These are phyloP conservation scores for Mediolabrus comicus DNA, from an alignment of 108 stramenopile genomes.

Conservation along the genomic window DNA sequence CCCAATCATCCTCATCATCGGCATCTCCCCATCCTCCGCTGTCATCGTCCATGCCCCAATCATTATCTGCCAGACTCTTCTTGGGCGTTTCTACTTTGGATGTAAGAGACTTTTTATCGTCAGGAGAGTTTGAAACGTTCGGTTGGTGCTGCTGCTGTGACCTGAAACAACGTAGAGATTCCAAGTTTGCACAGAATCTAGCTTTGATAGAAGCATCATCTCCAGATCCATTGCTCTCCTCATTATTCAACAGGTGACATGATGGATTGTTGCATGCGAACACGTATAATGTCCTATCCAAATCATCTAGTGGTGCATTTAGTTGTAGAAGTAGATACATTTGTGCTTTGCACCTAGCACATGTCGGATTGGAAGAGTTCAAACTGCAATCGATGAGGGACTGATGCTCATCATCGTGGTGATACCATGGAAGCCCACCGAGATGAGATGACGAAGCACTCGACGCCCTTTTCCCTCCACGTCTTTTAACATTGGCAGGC, in stretches of 20 bases:
- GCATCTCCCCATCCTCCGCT: slow-evolving; percentile 16
- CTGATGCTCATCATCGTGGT: slow-evolving; percentile 14
- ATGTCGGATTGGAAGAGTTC: slow-evolving; percentile 21
- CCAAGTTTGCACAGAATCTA: slow-evolving; percentile 44
- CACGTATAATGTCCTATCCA: slow-evolving; percentile 43
- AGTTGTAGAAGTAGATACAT: slow-evolving; percentile 69
- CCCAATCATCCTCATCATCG: slow-evolving; percentile 32
- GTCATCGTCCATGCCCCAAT: slow-evolving; percentile 52
- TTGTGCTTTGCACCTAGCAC: slow-evolving; percentile 40
- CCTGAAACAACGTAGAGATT: slow-evolving; percentile 48
- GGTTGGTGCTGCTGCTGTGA: slow-evolving; percentile 11
- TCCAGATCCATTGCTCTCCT: not conserved
- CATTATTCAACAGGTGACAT: slow-evolving; percentile 27
- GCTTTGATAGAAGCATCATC: not conserved
- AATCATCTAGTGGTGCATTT: slow-evolving; percentile 38
- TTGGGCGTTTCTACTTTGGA: not conserved
- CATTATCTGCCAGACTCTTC: slow-evolving; percentile 38
- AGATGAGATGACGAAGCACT: slow-evolving; percentile 45
- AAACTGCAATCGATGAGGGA: not conserved
- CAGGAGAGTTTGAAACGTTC: not conserved
- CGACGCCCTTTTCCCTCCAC: slow-evolving; percentile 1
- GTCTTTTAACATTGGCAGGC: slow-evolving; percentile 36
- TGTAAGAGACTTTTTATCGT: not conserved
- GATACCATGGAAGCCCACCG: slow-evolving; percentile 49
- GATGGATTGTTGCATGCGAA: slow-evolving; percentile 58